Evolutionary conservation across 2,329 filamentous ascomycete species (phyloP).

Genomic region (Trematosphaeria pertusa): DNA sequence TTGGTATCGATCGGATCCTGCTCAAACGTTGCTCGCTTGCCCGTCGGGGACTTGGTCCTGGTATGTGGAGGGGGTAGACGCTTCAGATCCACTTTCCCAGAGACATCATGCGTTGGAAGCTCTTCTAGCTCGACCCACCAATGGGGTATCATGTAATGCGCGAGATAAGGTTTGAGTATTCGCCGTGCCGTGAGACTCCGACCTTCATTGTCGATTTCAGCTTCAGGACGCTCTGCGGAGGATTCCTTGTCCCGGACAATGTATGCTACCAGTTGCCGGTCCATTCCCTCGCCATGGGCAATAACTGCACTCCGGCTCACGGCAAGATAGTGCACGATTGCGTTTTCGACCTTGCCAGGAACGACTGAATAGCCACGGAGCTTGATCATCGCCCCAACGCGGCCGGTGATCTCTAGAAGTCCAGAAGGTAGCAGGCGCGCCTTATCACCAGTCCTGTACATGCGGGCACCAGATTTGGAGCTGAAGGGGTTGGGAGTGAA

Average conservation of each 20-base stretch:
- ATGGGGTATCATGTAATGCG: slow-evolving; percentile 83
- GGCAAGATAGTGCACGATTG: slow-evolving; percentile 72
- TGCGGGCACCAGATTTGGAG: slow-evolving; percentile 64
- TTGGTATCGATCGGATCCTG: slow-evolving; percentile 71
- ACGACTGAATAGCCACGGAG: slow-evolving; percentile 80
- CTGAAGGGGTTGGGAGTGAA: slow-evolving; percentile 73
- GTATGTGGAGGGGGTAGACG: slow-evolving; percentile 67
- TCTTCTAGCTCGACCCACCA: slow-evolving; percentile 76
- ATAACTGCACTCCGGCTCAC: slow-evolving; percentile 75
- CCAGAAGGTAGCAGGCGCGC: slow-evolving; percentile 72
- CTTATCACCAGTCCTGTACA: slow-evolving; percentile 78
- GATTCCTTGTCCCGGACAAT: slow-evolving; percentile 72
- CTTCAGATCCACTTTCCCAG: slow-evolving; percentile 79
- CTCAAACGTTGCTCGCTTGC: slow-evolving; percentile 56
- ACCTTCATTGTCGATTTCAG: slow-evolving; percentile 73
- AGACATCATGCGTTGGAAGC: slow-evolving; percentile 78
- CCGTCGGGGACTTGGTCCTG: slow-evolving; percentile 54
- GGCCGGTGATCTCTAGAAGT: slow-evolving; percentile 75
- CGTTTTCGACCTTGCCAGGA: slow-evolving; percentile 76
- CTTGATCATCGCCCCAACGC: slow-evolving; percentile 82
- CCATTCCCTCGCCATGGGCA: slow-evolving; percentile 77
- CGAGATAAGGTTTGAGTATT: slow-evolving; percentile 69
- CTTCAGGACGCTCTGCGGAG: slow-evolving; percentile 62
- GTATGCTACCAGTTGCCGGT: slow-evolving; percentile 78
- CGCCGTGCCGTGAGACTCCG: slow-evolving; percentile 74